Evolutionary conservation across 1,139 yeast species (phyloP).

Genomic region (Kodamaea anthophila): DNA sequence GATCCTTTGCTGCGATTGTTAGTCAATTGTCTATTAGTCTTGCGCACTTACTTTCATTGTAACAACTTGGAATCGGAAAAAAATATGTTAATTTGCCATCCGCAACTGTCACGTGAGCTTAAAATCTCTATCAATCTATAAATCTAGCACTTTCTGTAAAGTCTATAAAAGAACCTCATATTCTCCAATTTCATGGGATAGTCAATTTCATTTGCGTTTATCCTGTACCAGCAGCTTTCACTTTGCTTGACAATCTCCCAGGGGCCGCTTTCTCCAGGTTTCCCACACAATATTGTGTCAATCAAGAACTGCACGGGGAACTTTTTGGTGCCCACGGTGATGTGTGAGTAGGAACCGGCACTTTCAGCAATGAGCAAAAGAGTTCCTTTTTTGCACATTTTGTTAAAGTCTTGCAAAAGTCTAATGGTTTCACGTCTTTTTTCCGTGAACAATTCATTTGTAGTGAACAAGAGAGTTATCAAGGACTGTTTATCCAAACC

Average conservation of each 20-base stretch:
- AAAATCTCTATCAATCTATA: too few species aligned
- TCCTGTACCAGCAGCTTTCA: conserved; percentile 81
- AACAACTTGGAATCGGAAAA: too few species aligned
- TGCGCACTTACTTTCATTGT: neutral
- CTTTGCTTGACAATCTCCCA: conserved; percentile 64
- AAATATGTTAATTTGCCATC: too few species aligned
- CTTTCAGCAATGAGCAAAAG: conserved; percentile 69
- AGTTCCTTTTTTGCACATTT: conserved; percentile 47
- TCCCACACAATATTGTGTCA: conserved; percentile 65
- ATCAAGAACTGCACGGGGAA: conserved; percentile 80
- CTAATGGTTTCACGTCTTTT: conserved; percentile 56
- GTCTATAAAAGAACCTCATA: conserved; percentile 78
- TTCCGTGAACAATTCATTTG: conserved; percentile 76
- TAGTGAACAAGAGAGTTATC: conserved; percentile 73
- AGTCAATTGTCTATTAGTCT: conserved; percentile 6
- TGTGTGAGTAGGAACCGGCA: conserved; percentile 86
- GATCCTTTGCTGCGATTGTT: conserved; percentile 62
- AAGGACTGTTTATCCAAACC: conserved; percentile 26
- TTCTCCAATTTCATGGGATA: conserved; percentile 76
- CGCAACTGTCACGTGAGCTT: too few species aligned
- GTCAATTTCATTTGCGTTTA: conserved; percentile 44
- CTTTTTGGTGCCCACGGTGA: conserved; percentile 63
- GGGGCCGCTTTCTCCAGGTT: conserved; percentile 42
- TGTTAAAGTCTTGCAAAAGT: conserved; percentile 48
- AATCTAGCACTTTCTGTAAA: conserved; percentile 51